Base-by-base conservation (phyloP, 2,329 filamentous ascomycete genomes). In the Niveomyces coronatus region DNA sequence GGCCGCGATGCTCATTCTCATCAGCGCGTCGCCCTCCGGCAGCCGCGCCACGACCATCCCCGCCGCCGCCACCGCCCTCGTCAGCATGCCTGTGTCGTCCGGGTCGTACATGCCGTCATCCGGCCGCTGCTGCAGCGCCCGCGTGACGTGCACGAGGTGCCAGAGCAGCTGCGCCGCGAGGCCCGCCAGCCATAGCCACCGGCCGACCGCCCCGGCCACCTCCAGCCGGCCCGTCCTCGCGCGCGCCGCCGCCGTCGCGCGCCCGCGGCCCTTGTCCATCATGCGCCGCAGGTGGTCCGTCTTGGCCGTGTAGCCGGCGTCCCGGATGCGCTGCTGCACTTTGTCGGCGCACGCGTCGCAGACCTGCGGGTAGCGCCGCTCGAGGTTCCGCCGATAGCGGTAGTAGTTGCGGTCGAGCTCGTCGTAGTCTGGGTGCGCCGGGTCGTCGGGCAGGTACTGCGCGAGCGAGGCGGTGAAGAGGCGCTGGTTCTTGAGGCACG, bases 401-500 rank as follows among this genome's bases (percentile, higher is more conserved):
- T 79, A 80, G 49, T 84, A 82, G 34, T 73, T 71, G 39, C 69
- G 70, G 55, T 87, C 81, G 45, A 80, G 79, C 43, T 76, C 68
- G 4, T 62, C 64, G 55, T 88, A 86, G 37, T 82, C 70, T 0
- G 83, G 78, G 47, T 89, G 74, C 30, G 66, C 64, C 0, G 70
- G 64, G 42, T 81, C 73, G 23, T 71, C 69, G 9, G 77, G 75
- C 2, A 93, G 71, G 57, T 93, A 96, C 42, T 89, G 79, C 4
- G 85, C 81, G 27, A 96, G 67, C 0, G 78, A 77, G 30, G 79
- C 72, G 23, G 79, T 82, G 47, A 88, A 77, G 6, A 95, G 68
- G 40, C 84, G 79, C 56, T 98, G 91, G 57, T 98, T 96, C 57
- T 86, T 85, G 36, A 88, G 64, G 53, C 91, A 98, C 39, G 72